Base-by-base conservation (phyloP, 805 yeast species). In the Vanderwaltozyma polyspora region DNA sequence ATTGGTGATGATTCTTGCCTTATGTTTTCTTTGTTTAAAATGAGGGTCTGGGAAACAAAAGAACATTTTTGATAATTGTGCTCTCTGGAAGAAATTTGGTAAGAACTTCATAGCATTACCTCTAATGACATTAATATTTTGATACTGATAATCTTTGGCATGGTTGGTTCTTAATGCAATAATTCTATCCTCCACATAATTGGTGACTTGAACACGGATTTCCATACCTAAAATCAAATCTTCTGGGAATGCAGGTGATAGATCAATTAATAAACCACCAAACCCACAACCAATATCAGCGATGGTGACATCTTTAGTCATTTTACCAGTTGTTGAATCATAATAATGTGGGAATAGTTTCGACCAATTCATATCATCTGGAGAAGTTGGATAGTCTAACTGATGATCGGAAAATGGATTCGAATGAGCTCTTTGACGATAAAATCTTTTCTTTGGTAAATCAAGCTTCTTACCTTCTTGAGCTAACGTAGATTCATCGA, bases 31-130 rank as follows among this genome's bases (percentile, higher is more conserved):
- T 60, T 85, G 94, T 57, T 91, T 91, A 68, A 91, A 91, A 59
- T 91, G 98, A 6, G 98, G 98, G 60, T 91, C 98, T n/a, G 98
- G 98, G 71, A 91, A 91, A 59, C 98, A 91, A 65, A 91, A 91
- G 63, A 91, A 91, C 72, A 91, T 83, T 66, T 89, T 91, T 23
- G 79, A 74, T 33, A 87, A 63, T 55, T 86, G 96, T 6, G 76
- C 76, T 57, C 79, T 79, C 38, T 68, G 65, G 63, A 91, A 91
- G 58, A 91, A 91, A 57, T 91, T 91, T 16, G 98, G 97, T 42
- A 86, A 62, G 52, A 91, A 91, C 60, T 91, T 91, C 98, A 91
- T 91, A 24, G 97, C 91, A 54, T 91, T 91, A 14, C 93, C 97
- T 56, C 98, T 71, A 34, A 91, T 63, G 3, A 91, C 97, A 19